Evolutionary conservation across 192 early-diverging fungal species (phyloP).

Genomic region (Pilaira anomala): DNA sequence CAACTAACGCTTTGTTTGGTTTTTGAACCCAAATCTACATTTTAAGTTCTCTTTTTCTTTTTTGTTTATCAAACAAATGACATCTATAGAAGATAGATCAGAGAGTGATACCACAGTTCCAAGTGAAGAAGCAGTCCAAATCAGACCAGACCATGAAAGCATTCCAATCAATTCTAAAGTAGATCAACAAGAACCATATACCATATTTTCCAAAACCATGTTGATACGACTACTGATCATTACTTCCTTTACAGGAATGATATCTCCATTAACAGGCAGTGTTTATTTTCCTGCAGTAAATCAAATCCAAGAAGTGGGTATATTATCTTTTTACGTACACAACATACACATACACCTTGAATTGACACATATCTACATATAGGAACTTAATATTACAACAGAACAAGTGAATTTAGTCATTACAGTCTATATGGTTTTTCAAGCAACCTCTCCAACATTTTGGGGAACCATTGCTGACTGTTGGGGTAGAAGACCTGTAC

Average conservation of each 20-base stretch:
- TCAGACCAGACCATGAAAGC: too few relatives aligned
- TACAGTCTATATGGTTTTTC: constrained; percentile 39
- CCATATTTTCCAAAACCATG: constrained; percentile 19
- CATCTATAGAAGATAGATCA: too few relatives aligned
- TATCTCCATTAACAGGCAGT: constrained; percentile 28
- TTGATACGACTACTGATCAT: constrained; percentile 33
- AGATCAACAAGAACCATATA: constrained; percentile 12
- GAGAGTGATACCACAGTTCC: too few relatives aligned
- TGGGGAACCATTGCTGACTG: constrained; percentile 45
- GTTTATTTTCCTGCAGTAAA: constrained; percentile 31
- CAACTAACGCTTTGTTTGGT: too few relatives aligned
- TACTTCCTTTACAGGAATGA: constrained; percentile 31
- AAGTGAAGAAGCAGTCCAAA: too few relatives aligned
- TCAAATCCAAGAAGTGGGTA: constrained; percentile 20
- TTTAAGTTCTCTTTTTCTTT: too few relatives aligned
- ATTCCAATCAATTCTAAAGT: too few relatives aligned
- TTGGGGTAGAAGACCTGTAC: constrained; percentile 40
- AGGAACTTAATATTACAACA: constrained; percentile 29
- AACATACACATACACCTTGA: too few relatives aligned
- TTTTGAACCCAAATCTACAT: too few relatives aligned
- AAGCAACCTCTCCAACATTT: constrained; percentile 38
- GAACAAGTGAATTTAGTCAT: constrained; percentile 35
- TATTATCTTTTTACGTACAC: too few relatives aligned
- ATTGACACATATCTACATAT: too few relatives aligned
- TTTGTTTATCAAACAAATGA: too few relatives aligned